phyloP scores from a whole-genome alignment of 345 rosid species.

The Hibiscus tridactylites region DNA sequence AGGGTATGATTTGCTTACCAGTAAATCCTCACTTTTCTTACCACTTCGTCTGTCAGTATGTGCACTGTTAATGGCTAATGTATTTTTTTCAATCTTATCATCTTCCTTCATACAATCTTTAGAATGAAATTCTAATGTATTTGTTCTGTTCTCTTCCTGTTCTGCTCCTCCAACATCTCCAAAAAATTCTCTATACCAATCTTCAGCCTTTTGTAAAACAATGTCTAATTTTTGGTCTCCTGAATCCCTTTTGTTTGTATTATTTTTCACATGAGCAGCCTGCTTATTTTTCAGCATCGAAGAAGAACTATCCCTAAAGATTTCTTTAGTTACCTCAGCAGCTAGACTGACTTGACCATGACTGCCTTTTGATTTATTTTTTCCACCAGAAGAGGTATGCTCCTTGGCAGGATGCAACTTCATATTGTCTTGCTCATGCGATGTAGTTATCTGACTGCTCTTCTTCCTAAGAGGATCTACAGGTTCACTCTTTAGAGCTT shows the following conservation, averaged over 20 bases:
- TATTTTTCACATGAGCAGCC: conserved; percentile 25
- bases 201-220: conserved; percentile 41
- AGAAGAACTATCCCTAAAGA: conserved; percentile 27
- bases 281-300: conserved; percentile 40
- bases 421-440: conserved; percentile 29
- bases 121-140: conserved; percentile 26
- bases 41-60: conserved; percentile 33
- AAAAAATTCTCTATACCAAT: conserved; percentile 64
- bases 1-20: conserved; percentile 25
- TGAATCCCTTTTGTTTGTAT: conserved; percentile 31
- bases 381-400: conserved; percentile 35
- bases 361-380: conserved; percentile 43
- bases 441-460: conserved; percentile 29
- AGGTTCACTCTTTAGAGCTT: conserved; percentile 30
- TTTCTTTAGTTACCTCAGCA: conserved; percentile 34
- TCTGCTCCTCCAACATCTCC: conserved; percentile 64
- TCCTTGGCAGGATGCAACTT: conserved; percentile 42
- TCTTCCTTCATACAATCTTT: conserved; percentile 30
- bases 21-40: conserved; percentile 28
- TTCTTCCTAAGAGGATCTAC: conserved; percentile 35
- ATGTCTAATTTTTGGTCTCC: conserved; percentile 37
- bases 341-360: conserved; percentile 24
- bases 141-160: conserved; percentile 41
- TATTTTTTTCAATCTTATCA: conserved; percentile 31
- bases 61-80: conserved; percentile 20